Evolutionary conservation across 441 rosid genomes (phyloP).

Genomic region (Adansonia grandidieri): DNA sequence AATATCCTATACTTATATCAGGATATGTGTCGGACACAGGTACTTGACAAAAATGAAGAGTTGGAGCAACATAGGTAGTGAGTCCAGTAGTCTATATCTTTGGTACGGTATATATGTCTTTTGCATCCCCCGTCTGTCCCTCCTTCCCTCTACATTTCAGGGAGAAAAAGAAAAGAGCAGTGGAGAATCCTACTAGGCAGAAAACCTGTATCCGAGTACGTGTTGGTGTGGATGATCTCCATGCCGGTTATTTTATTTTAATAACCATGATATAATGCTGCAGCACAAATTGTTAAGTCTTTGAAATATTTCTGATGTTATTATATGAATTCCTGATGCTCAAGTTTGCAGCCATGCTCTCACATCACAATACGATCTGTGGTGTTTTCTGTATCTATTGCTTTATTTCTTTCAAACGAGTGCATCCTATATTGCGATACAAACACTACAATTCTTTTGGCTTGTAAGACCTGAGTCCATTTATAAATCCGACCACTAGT

Average conservation of each 20-base stretch:
- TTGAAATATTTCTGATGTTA: not conserved
- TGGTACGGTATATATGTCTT: no score
- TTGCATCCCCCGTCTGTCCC: no score
- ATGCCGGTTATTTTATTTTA: not conserved
- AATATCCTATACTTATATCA: no score
- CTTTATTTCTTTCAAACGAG: not conserved
- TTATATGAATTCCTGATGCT: slow-evolving; percentile 20
- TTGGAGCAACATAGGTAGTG: no score
- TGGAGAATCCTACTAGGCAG: not conserved
- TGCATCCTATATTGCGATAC: not conserved
- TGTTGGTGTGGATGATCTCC: not conserved
- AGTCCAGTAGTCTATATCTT: no score
- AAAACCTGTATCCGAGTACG: not conserved
- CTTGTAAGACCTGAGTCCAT: not conserved
- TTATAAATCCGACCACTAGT: not conserved
- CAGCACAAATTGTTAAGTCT: not conserved
- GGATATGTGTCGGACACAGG: no score
- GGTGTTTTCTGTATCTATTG: not conserved
- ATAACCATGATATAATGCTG: not conserved
- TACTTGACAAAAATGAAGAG: no score
- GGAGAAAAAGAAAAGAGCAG: slow-evolving; percentile 2
- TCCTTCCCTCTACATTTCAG: no score
- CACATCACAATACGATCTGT: not conserved
- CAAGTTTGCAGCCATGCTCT: not conserved
- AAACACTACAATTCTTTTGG: not conserved